phyloP scores from a whole-genome alignment of 1,284 basidiomycete species.

The Boletus albobrunnescens region DNA sequence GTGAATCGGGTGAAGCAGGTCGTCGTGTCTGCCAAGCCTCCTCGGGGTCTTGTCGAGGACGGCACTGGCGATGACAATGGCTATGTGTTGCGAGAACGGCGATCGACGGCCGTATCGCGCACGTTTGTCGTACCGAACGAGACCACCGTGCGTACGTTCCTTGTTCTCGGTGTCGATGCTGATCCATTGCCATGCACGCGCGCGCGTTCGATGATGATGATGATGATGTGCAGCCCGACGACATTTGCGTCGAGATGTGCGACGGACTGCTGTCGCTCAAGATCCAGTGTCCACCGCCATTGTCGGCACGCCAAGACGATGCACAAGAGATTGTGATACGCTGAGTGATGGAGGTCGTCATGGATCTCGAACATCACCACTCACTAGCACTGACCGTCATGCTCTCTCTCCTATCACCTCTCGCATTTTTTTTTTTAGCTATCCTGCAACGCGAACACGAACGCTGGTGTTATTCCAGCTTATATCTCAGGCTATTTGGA shows the following conservation, averaged over 20 bases:
- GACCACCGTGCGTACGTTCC: constrained; percentile 46
- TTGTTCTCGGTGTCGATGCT: neutral
- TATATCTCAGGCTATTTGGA: too few relatives aligned
- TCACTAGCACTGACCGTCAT: constrained; percentile 13
- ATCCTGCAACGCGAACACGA: neutral
- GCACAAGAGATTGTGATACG: constrained; percentile 25
- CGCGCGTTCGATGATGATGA: neutral
- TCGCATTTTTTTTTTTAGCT: constrained; percentile 4
- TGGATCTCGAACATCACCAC: constrained; percentile 8
- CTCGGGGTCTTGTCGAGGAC: constrained; percentile 33
- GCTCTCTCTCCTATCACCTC: neutral
- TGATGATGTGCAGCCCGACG: constrained; percentile 37
- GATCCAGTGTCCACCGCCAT: constrained; percentile 40
- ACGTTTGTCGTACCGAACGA: constrained; percentile 54
- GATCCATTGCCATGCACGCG: constrained; percentile 2
- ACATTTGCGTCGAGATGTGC: constrained; percentile 45
- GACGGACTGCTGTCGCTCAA: constrained; percentile 49
- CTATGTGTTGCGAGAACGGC: constrained; percentile 46
- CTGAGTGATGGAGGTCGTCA: constrained; percentile 24
- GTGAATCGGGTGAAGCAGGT: constrained; percentile 57
- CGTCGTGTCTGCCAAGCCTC: constrained; percentile 44
- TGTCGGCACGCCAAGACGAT: constrained; percentile 13
- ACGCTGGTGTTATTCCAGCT: too few relatives aligned
- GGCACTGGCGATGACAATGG: constrained; percentile 10
- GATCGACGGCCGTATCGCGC: constrained; percentile 49